Evolutionary conservation across 2,329 filamentous ascomycete genomes (phyloP), one percentile per base, ranked within the genome.

Genomic region (Venturia effusa): DNA sequence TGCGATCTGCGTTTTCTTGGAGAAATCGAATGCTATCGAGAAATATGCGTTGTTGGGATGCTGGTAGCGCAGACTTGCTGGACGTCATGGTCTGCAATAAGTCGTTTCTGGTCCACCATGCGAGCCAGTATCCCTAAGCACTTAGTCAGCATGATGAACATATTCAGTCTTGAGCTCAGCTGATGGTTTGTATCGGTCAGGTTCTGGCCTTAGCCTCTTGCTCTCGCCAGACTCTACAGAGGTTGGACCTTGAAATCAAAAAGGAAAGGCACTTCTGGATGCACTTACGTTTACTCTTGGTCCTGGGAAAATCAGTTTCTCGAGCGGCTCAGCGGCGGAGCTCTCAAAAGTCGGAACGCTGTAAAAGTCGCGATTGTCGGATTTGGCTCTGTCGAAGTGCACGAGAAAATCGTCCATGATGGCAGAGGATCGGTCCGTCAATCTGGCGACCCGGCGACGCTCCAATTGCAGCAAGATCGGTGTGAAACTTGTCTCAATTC

Each of bases 291-390:
- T 30, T 10, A 41, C 59, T 37, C 34, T 57, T 34, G 30, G 41
- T 3, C 59, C 43, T 4, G 37, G 22, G 11, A 45, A 34, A 30
- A 60, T 39, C 15, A 39, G 11, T 27, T 30, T 37, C 7, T 61
- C 30, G 43, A 62, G 48, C 19, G 37, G n/a, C 30, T 51, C n/a
- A 7, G 43, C 32, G 22, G 19, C 48, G 24, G 63, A 10, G 22
- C 30, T n/a, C 24, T 64, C 63, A 34, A 62, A 64, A 48, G 27
- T 37, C 15, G 40, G 39, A 62, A 62, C 51, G 27, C 41, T 54
- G n/a, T 27, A 43, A 27, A 61, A 61, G 59, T 64, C 63, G 17
- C 63, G 57, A 32, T 64, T 64, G 30, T 64, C 63, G 19, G 37
- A 39, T 24, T n/a, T 27, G 8, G 45, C 41, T 22, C 43, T 45